Conservation (phyloP, 164 flowering plant species). For the Aristolochia contorta region DNA sequence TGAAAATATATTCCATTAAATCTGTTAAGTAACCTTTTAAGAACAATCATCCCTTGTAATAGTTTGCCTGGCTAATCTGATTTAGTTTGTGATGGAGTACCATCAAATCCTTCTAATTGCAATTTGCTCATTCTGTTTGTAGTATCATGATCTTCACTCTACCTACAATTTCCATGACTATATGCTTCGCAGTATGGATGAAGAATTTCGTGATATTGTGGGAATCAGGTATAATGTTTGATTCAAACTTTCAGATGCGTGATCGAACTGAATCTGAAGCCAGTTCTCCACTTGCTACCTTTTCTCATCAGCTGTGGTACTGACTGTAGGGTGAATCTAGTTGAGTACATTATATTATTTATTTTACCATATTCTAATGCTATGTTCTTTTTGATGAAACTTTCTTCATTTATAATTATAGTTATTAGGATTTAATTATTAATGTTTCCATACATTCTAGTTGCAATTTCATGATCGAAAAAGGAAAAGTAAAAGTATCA, state of each 20-base stretch:
- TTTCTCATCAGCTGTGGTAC: background rate
- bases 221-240: constrained; percentile 59
- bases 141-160: constrained; percentile 77
- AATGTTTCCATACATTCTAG: no score
- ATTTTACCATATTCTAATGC: no score
- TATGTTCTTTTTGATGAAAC: no score
- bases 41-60: no score
- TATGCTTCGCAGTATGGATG: constrained; percentile 94
- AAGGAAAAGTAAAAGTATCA: no score
- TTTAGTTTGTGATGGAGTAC: no score
- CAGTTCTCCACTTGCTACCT: background rate
- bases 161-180: constrained; percentile 80
- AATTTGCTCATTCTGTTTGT: constrained; percentile 11
- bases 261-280: background rate
- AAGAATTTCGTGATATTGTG: constrained; percentile 81
- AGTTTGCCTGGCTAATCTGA: no score
- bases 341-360: background rate
- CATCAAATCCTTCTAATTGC: background rate
- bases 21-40: no score
- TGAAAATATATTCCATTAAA: no score
- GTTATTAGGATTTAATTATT: no score
- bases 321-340: background rate
- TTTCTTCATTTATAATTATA: no score
- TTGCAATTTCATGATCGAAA: no score
- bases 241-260: background rate